A percentile compares a stretch with the other conserved stretches of the same genome.
phyloP scores from a whole-genome alignment of 2,329 filamentous ascomycete genomes.

The Colletotrichum echinochloae region DNA sequence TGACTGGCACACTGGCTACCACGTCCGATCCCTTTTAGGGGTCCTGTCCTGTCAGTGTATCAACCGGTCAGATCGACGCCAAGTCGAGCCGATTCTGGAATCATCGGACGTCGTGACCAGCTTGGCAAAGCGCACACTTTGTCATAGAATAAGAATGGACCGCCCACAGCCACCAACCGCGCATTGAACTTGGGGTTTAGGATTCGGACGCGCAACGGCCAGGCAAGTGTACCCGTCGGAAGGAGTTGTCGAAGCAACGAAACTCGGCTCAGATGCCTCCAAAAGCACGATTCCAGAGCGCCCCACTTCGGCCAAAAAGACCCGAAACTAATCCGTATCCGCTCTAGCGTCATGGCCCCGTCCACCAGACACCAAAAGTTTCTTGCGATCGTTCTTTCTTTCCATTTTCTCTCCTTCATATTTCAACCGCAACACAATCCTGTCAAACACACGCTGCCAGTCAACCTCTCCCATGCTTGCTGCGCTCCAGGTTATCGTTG shows the following conservation, averaged over 20 bases:
- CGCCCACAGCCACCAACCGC: not conserved
- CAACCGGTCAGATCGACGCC: conserved; percentile 4
- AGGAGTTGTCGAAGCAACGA: conserved; percentile 13
- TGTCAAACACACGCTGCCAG: conserved; percentile 33
- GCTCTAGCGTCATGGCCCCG: conserved; percentile 22
- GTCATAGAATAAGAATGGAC: not conserved
- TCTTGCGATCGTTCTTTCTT: conserved; percentile 22
- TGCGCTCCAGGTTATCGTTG: conserved; percentile 37
- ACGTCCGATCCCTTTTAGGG: conserved; percentile 6
- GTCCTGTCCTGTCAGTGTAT: conserved; percentile 17
- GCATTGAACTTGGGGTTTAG: conserved; percentile 1
- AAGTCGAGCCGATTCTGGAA: conserved; percentile 8
- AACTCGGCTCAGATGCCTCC: conserved; percentile 17
- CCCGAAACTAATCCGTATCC: conserved; percentile 26
- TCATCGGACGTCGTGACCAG: not conserved
- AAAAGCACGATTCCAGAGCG: not conserved
- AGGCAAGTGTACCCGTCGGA: conserved; percentile 11
- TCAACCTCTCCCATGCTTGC: conserved; percentile 32
- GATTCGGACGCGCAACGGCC: not conserved
- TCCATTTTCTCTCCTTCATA: conserved; percentile 12
- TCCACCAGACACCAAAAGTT: conserved; percentile 18
- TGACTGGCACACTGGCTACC: conserved; percentile 14
- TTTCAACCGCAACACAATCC: conserved; percentile 40
- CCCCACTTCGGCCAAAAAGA: not conserved
- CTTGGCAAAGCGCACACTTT: conserved; percentile 11